Evolutionary conservation across 192 early-diverging fungal genomes (phyloP).

Genomic region (Jimgerdemannia flammicorona): DNA sequence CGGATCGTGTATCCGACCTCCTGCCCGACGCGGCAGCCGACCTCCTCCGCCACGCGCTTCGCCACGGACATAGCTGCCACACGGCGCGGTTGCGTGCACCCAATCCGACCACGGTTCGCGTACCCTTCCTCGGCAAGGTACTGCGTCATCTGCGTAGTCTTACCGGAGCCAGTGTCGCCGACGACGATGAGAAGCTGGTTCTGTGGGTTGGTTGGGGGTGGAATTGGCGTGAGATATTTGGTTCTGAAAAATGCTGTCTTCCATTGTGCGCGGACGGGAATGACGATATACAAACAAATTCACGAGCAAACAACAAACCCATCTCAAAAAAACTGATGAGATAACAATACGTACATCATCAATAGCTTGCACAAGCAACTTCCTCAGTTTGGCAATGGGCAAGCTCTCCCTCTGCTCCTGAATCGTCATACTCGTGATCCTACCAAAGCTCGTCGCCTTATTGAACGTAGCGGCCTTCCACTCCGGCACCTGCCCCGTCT

Average conservation of each 20-base stretch:
- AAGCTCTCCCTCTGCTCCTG: slow-evolving; percentile 83
- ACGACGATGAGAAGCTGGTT: slow-evolving; percentile 83
- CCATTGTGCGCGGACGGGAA: too few relatives aligned
- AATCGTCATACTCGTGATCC: slow-evolving; percentile 78
- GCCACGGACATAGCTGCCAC: slow-evolving; percentile 99
- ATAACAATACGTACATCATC: slow-evolving; percentile 32
- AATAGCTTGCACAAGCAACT: slow-evolving; percentile 78
- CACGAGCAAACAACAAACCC: too few relatives aligned
- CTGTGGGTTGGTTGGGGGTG: slow-evolving; percentile 4
- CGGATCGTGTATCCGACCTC: slow-evolving; percentile 98
- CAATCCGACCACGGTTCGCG: slow-evolving; percentile 82
- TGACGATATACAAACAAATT: too few relatives aligned
- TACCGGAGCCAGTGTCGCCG: slow-evolving; percentile 97
- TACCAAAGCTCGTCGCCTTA: slow-evolving; percentile 89
- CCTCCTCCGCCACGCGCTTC: slow-evolving; percentile 96
- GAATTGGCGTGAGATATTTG: neutral
- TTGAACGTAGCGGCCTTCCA: slow-evolving; percentile 84
- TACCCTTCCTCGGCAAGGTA: slow-evolving; percentile 97
- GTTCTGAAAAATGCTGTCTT: neutral
- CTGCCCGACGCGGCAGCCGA: slow-evolving; percentile 86
- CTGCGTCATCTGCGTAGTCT: slow-evolving; percentile 98
- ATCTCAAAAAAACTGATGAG: neutral
- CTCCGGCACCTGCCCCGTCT: slow-evolving; percentile 75
- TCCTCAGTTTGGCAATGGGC: slow-evolving; percentile 83
- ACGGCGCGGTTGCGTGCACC: slow-evolving; percentile 98